Percentiles rank a stretch among this genome's conserved stretches.
phyloP scores from a whole-genome alignment of 352 stramenopile species.

The Thraustotheca clavata region DNA sequence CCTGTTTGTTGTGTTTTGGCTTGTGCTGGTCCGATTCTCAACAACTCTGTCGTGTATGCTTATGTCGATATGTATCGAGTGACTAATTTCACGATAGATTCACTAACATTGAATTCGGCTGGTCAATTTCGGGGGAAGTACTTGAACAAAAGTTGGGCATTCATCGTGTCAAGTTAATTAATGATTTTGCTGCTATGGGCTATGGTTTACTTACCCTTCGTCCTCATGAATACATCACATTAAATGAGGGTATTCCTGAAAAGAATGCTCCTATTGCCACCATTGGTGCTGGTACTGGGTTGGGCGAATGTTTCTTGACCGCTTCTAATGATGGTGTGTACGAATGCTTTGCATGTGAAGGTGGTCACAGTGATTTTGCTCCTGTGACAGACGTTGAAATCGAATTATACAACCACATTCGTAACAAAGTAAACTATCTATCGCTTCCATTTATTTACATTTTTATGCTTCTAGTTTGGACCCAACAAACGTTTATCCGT shows the following conservation, averaged over 20 bases:
- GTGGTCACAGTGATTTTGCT: conserved; percentile 93
- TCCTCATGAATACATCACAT: conserved; percentile 85
- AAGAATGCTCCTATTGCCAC: conserved; percentile 89
- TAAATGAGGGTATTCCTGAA: conserved; percentile 66
- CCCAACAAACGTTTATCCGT: conserved; percentile 87
- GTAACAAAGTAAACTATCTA: conserved; percentile 32
- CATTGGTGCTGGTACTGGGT: conserved; percentile 93
- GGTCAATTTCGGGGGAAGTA: conserved; percentile 79
- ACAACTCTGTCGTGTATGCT: conserved; percentile 67
- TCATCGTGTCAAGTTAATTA: conserved; percentile 87
- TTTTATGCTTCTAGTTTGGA: conserved; percentile 47
- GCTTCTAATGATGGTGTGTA: conserved; percentile 77
- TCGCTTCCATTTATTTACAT: neutral
- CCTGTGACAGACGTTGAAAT: conserved; percentile 84
- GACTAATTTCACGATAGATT: conserved; percentile 44
- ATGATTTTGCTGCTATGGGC: conserved; percentile 96
- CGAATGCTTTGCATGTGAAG: conserved; percentile 89
- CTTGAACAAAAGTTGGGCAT: conserved; percentile 80
- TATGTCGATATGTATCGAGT: neutral
- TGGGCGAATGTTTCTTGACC: conserved; percentile 96
- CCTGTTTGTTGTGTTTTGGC: conserved; percentile 62
- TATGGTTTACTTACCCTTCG: conserved; percentile 95
- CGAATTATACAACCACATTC: conserved; percentile 74
- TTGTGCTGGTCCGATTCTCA: conserved; percentile 72
- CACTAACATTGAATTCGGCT: conserved; percentile 91